These are phyloP conservation scores for Epichloe amarillans DNA, from an alignment of 2,329 filamentous ascomycete species.

Conservation along the genomic window DNA sequence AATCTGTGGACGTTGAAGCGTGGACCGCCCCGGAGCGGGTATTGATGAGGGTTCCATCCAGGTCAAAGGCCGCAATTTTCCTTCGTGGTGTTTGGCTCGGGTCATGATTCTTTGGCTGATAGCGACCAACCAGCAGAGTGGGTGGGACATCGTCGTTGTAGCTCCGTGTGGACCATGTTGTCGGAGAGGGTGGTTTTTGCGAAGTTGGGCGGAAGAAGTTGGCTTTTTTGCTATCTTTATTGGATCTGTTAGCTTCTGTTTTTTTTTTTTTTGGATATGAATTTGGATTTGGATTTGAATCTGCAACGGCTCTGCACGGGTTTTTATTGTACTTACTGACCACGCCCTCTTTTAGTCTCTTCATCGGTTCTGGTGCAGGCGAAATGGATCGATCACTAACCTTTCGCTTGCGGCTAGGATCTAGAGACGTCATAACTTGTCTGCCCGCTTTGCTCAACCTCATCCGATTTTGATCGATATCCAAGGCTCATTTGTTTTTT, in stretches of 20 bases:
- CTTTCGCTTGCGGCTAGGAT: conserved; percentile 20
- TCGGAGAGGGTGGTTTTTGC: conserved; percentile 66
- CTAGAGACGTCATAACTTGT: conserved; percentile 14
- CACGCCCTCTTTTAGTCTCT: conserved; percentile 20
- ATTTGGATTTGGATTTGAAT: neutral
- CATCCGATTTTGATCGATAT: neutral
- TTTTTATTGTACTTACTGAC: neutral
- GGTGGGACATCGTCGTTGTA: conserved; percentile 31
- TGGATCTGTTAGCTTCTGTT: conserved; percentile 33
- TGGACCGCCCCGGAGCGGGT: conserved; percentile 74
- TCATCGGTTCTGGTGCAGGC: conserved; percentile 31
- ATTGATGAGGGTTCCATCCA: conserved; percentile 77
- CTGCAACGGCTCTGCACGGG: neutral
- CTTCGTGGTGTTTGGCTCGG: conserved; percentile 20
- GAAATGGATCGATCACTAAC: conserved; percentile 31
- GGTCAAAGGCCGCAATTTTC: conserved; percentile 62
- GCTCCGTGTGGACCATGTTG: conserved; percentile 57
- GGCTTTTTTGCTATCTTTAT: conserved; percentile 54
- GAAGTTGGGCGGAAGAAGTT: conserved; percentile 83
- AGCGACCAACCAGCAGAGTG: conserved; percentile 64
- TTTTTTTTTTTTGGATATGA: neutral
- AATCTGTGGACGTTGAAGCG: conserved; percentile 57
- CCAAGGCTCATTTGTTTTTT: too few species aligned
- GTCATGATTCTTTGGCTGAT: conserved; percentile 32
- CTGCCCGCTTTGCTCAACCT: neutral